Percentiles rank a stretch among this genome's conserved stretches.
phyloP scores from a whole-genome alignment of 768 basidiomycete species.

The Pleurotus giganteus region DNA sequence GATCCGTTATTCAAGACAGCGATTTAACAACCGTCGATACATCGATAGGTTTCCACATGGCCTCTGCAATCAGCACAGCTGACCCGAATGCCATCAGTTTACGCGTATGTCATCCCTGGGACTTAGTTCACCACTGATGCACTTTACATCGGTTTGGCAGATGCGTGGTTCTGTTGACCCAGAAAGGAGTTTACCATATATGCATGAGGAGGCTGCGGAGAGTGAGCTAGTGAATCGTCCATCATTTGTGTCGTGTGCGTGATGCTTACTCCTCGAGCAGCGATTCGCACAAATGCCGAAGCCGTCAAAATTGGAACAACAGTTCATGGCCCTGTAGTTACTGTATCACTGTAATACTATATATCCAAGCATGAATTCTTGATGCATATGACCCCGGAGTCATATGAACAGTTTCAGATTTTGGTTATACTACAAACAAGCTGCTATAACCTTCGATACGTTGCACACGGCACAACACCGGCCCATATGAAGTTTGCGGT shows the following conservation, averaged over 20 bases:
- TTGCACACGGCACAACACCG: constrained; percentile 3
- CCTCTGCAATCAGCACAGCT: constrained; percentile 22
- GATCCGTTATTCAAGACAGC: constrained; percentile 12
- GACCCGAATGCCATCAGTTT: constrained; percentile 15
- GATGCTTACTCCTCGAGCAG: not conserved
- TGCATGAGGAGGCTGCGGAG: constrained; percentile 2
- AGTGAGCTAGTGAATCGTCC: not conserved
- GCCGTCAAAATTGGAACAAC: not conserved
- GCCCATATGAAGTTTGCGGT: not conserved
- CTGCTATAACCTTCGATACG: not conserved
- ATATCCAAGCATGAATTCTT: not conserved
- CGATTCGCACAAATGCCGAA: not conserved
- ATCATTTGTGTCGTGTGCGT: not conserved
- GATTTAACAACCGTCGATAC: constrained; percentile 21
- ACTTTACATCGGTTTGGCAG: not conserved
- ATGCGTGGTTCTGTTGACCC: not conserved
- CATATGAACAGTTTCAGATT: not conserved
- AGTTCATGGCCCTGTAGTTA: not conserved
- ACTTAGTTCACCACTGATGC: not conserved
- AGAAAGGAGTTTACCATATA: not conserved
- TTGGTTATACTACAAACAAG: not conserved
- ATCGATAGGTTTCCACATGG: constrained; percentile 33
- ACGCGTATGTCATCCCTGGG: not conserved
- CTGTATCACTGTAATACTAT: not conserved
- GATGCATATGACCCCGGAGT: not conserved